Conservation (phyloP, 2,329 filamentous ascomycete genomes). For the Paracorniculantispora psalliotae region DNA sequence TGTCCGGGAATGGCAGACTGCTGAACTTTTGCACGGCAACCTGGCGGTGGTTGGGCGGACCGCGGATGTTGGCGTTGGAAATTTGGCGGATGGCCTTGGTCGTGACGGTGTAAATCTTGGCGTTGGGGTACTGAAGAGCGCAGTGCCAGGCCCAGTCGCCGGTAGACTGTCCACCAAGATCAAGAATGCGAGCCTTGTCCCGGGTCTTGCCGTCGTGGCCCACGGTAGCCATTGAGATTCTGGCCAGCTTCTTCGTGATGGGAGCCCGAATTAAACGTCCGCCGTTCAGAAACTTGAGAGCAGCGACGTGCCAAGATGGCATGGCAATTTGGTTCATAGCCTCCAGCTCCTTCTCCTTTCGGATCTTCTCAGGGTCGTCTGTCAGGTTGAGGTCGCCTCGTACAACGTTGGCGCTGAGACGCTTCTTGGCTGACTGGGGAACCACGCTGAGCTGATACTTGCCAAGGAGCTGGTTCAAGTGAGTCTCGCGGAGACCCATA, state of each 20-base stretch:
- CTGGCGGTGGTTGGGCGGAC: slow-evolving; percentile 81
- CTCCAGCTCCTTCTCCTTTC: slow-evolving; percentile 72
- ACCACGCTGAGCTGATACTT: slow-evolving; percentile 74
- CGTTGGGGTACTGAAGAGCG: slow-evolving; percentile 76
- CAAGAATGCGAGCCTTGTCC: slow-evolving; percentile 65
- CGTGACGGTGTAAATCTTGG: slow-evolving; percentile 83
- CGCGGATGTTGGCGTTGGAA: slow-evolving; percentile 70
- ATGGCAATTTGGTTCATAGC: slow-evolving; percentile 67
- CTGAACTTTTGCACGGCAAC: slow-evolving; percentile 73
- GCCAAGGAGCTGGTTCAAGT: slow-evolving; percentile 77
- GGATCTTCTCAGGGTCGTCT: slow-evolving; percentile 58
- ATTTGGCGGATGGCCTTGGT: slow-evolving; percentile 66
- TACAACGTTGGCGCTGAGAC: slow-evolving; percentile 66
- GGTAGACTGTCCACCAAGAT: slow-evolving; percentile 77
- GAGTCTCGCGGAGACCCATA: slow-evolving; percentile 64
- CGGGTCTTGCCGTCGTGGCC: slow-evolving; percentile 39
- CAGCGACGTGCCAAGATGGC: slow-evolving; percentile 57
- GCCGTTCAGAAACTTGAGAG: slow-evolving; percentile 56
- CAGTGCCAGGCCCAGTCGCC: slow-evolving; percentile 97
- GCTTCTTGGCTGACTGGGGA: slow-evolving; percentile 64
- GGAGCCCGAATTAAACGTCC: slow-evolving; percentile 61
- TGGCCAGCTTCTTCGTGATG: slow-evolving; percentile 56
- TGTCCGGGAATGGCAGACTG: slow-evolving; percentile 76
- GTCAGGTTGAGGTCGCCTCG: slow-evolving; percentile 63
- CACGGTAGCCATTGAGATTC: slow-evolving; percentile 45